Percentiles rank a stretch among this genome's conserved stretches.
Evolutionary conservation across 2,329 filamentous ascomycete species (phyloP).

Genomic region (Mollisiaceae sp.): DNA sequence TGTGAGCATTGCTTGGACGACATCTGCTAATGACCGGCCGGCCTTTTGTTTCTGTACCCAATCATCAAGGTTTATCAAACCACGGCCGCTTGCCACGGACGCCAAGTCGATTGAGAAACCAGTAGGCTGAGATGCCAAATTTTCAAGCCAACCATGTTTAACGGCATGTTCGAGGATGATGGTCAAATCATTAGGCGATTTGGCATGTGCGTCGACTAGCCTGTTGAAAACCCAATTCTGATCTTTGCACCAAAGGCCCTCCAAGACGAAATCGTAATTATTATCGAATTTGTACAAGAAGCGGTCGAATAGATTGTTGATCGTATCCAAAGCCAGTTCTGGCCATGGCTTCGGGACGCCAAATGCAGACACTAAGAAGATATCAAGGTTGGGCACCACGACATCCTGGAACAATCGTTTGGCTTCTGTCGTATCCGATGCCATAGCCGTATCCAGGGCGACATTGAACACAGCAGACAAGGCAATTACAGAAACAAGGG

Average conservation of each 20-base stretch:
- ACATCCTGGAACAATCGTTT: slow-evolving; percentile 70
- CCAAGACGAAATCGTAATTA: slow-evolving; percentile 85
- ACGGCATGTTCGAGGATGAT: slow-evolving; percentile 80
- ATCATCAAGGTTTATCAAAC: slow-evolving; percentile 77
- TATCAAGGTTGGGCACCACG: slow-evolving; percentile 74
- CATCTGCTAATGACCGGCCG: slow-evolving; percentile 63
- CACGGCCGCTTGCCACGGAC: slow-evolving; percentile 81
- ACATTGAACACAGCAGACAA: slow-evolving; percentile 72
- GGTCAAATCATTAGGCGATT: slow-evolving; percentile 69
- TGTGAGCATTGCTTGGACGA: slow-evolving; percentile 74
- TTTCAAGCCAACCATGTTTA: slow-evolving; percentile 83
- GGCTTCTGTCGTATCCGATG: slow-evolving; percentile 66
- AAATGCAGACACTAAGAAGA: slow-evolving; percentile 79
- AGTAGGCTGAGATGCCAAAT: slow-evolving; percentile 66
- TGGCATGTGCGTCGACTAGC: slow-evolving; percentile 77
- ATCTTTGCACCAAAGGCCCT: slow-evolving; percentile 91
- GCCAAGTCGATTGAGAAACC: slow-evolving; percentile 89
- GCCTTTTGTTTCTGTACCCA: slow-evolving; percentile 77
- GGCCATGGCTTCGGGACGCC: slow-evolving; percentile 81
- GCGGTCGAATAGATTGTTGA: slow-evolving; percentile 79
- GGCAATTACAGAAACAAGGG: slow-evolving; percentile 86
- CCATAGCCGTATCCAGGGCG: slow-evolving; percentile 64
- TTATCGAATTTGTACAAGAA: slow-evolving; percentile 81
- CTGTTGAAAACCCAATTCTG: slow-evolving; percentile 83
- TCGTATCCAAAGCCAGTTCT: slow-evolving; percentile 73